These are phyloP conservation scores for Paraphoma chrysanthemicola DNA, from an alignment of 2,329 filamentous ascomycete genomes.

Conservation along the genomic window DNA sequence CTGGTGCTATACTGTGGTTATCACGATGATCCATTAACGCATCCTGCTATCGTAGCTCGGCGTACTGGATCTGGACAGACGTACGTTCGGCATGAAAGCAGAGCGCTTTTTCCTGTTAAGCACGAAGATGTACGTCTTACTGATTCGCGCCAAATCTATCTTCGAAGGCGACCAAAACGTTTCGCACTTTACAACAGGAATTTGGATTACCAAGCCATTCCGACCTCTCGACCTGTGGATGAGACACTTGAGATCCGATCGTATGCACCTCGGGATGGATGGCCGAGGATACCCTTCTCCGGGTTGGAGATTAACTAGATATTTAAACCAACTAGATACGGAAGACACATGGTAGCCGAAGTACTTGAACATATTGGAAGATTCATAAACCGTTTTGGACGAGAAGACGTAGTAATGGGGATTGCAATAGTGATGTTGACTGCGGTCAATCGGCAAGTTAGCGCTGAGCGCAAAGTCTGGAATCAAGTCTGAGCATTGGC, in stretches of 20 bases:
- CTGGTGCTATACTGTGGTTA: not conserved
- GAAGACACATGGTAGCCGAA: no score
- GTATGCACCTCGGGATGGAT: not conserved
- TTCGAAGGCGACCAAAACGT: not conserved
- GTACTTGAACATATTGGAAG: no score
- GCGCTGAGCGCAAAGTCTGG: no score
- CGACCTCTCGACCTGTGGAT: not conserved
- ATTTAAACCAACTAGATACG: no score
- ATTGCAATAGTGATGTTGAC: no score
- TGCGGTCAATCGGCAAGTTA: no score
- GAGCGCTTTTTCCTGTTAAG: not conserved
- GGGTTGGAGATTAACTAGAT: no score
- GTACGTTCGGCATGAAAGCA: not conserved
- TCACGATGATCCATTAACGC: not conserved
- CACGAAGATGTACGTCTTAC: not conserved
- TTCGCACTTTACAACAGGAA: not conserved
- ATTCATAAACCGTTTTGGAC: no score
- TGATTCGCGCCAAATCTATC: not conserved
- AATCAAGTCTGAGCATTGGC: no score
- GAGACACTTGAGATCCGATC: not conserved
- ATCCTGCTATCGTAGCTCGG: not conserved
- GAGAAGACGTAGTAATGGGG: no score
- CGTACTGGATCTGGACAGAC: not conserved
- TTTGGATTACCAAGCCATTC: not conserved
- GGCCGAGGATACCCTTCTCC: no score